A percentile compares a stretch with the other conserved stretches of the same genome.
phyloP scores from a whole-genome alignment of 371 early-diverging fungal genomes.

The Dentiscutata heterogama region DNA sequence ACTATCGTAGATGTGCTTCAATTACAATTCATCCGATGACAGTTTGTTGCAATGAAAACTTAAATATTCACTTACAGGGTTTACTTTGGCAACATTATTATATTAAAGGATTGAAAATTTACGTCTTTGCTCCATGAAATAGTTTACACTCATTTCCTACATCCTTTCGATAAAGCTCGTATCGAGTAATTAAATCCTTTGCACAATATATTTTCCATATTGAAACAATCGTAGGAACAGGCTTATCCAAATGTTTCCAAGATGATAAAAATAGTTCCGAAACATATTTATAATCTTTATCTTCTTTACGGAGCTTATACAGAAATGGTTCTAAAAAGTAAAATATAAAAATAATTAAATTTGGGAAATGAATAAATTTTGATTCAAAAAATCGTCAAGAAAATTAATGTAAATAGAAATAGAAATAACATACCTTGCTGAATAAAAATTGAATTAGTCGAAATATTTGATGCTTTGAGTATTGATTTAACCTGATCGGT shows the following conservation, averaged over 20 bases:
- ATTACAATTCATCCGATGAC: no score
- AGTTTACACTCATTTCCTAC: slow-evolving; percentile 32
- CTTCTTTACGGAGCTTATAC: background rate
- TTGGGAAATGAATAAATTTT: background rate
- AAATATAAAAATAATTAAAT: background rate
- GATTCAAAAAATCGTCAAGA: background rate
- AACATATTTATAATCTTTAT: slow-evolving; percentile 27
- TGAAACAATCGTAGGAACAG: background rate
- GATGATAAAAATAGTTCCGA: slow-evolving; percentile 16
- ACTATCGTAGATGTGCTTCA: no score
- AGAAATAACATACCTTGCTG: no score
- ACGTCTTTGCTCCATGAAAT: slow-evolving; percentile 37
- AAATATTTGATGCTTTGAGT: no score
- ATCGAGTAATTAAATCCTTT: background rate
- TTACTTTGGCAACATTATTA: no score
- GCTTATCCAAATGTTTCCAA: slow-evolving; percentile 28
- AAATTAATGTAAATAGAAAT: no score
- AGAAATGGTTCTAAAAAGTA: slow-evolving; percentile 30
- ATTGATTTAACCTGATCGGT: no score
- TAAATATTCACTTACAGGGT: no score
- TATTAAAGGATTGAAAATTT: no score
- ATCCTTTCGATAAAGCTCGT: background rate
- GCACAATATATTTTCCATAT: slow-evolving; percentile 27
- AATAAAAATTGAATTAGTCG: no score
- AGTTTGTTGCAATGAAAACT: no score